Evolutionary conservation across 306 rosid genomes (phyloP).

Genomic region (Potentilla sterilis): DNA sequence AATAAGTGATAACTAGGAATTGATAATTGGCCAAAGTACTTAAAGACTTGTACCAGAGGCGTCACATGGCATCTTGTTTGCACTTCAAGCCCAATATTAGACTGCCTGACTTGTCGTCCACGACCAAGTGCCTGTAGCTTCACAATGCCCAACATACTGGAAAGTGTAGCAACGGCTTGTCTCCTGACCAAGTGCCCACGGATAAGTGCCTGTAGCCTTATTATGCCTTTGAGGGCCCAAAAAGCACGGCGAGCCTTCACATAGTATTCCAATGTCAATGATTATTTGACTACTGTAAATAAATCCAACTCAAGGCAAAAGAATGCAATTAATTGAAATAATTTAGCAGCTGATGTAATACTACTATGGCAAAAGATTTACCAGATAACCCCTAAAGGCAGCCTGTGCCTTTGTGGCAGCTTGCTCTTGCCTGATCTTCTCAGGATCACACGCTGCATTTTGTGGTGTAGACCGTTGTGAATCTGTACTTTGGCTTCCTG

Average conservation of each 20-base stretch:
- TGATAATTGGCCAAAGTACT: background rate
- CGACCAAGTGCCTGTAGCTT: conserved; percentile 83
- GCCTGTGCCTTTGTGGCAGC: conserved; percentile 95
- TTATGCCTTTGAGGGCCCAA: conserved; percentile 93
- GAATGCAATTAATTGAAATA: background rate
- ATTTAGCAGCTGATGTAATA: background rate
- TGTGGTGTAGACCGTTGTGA: conserved; percentile 41
- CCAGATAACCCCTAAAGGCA: conserved; percentile 97
- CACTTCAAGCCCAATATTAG: conserved; percentile 65
- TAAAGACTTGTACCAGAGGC: conserved; percentile 45
- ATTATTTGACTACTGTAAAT: conserved; percentile 22
- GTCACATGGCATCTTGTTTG: conserved; percentile 42
- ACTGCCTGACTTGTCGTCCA: conserved; percentile 65
- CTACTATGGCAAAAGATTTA: conserved; percentile 29
- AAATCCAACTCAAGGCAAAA: background rate
- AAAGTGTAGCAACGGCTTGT: conserved; percentile 87
- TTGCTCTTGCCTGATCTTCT: conserved; percentile 65
- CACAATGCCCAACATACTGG: conserved; percentile 80
- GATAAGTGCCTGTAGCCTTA: conserved; percentile 98
- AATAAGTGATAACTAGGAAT: background rate
- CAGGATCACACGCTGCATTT: conserved; percentile 58
- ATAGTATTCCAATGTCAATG: conserved; percentile 27
- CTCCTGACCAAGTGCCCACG: conserved; percentile 98
- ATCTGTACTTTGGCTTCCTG: conserved; percentile 56
- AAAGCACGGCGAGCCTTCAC: conserved; percentile 98